phyloP scores from a whole-genome alignment of 2,329 filamentous ascomycete species.

The Thielaviopsis ethacetica region DNA sequence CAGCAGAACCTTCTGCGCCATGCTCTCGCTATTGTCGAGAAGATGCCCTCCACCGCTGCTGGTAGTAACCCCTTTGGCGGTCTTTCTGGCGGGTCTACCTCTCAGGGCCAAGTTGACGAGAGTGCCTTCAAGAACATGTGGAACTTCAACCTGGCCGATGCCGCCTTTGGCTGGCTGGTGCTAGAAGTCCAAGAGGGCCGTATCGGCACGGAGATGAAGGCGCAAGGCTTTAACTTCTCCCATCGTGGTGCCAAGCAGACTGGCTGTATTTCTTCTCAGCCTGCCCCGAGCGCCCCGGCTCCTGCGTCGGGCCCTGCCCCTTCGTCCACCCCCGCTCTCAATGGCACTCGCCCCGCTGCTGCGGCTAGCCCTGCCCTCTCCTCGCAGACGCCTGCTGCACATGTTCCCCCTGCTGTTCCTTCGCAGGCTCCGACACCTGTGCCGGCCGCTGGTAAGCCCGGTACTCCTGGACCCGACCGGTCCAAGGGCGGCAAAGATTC shows the following conservation, averaged over 20 bases:
- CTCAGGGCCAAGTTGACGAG: slow-evolving; percentile 84
- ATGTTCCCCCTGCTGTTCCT: slow-evolving; percentile 17
- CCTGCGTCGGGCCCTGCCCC: background rate
- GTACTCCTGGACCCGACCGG: slow-evolving; percentile 34
- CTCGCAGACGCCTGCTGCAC: slow-evolving; percentile 17
- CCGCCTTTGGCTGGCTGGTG: slow-evolving; percentile 90
- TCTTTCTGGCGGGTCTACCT: slow-evolving; percentile 52
- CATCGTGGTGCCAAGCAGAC: slow-evolving; percentile 76
- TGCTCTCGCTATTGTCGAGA: slow-evolving; percentile 83
- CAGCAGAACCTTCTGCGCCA: slow-evolving; percentile 87
- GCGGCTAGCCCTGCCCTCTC: slow-evolving; percentile 18
- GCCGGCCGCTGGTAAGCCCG: slow-evolving; percentile 24
- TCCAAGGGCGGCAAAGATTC: slow-evolving; percentile 31
- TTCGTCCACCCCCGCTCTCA: slow-evolving; percentile 13
- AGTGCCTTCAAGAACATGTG: slow-evolving; percentile 99
- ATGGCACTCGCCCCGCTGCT: slow-evolving; percentile 14
- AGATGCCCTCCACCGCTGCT: slow-evolving; percentile 91
- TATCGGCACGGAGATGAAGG: slow-evolving; percentile 96
- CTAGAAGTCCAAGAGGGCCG: slow-evolving; percentile 88
- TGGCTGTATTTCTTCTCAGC: slow-evolving; percentile 13
- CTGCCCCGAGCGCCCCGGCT: slow-evolving; percentile 16
- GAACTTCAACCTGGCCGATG: slow-evolving; percentile 98
- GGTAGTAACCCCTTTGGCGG: slow-evolving; percentile 95
- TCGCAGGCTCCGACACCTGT: slow-evolving; percentile 25
- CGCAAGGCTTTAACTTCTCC: slow-evolving; percentile 97